Conservation (phyloP, 1,284 basidiomycete species). For the Microbotryum intermedium region DNA sequence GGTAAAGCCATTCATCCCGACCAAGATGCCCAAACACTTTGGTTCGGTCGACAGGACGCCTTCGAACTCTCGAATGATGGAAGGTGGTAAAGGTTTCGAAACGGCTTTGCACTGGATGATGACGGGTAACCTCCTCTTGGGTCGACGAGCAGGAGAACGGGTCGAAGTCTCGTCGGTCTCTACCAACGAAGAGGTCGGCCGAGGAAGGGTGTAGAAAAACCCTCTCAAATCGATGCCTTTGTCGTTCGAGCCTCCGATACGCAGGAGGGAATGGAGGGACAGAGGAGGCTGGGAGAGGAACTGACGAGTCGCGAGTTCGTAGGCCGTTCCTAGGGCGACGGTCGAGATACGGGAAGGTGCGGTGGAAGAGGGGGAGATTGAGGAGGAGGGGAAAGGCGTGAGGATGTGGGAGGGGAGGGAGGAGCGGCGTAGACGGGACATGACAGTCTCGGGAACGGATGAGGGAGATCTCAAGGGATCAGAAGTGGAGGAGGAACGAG, state of each 20-base stretch:
- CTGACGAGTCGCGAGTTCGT: slow-evolving; percentile 4
- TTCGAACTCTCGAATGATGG: slow-evolving; percentile 23
- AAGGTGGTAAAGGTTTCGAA: slow-evolving; percentile 5
- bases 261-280: not conserved
- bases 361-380: no score
- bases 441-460: no score
- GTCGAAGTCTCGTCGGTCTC: no score
- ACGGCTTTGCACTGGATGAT: slow-evolving; percentile 28
- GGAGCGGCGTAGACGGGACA: not conserved
- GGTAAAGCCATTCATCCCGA: slow-evolving; percentile 14
- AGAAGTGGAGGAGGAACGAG: no score
- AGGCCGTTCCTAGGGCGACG: slow-evolving; percentile 13
- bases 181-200: not conserved
- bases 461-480: no score
- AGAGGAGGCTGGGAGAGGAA: not conserved
- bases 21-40: slow-evolving; percentile 8
- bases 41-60: slow-evolving; percentile 5
- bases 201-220: not conserved
- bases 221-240: slow-evolving; percentile 25
- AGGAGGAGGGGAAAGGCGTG: no score
- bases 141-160: not conserved
- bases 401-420: not conserved
- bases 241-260: slow-evolving; percentile 22
- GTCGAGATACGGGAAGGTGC: not conserved
- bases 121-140: not conserved